A percentile compares a stretch with the other conserved stretches of the same genome.
phyloP scores from a whole-genome alignment of 1,284 basidiomycete species.

The Cryptococcus wingfieldii region DNA sequence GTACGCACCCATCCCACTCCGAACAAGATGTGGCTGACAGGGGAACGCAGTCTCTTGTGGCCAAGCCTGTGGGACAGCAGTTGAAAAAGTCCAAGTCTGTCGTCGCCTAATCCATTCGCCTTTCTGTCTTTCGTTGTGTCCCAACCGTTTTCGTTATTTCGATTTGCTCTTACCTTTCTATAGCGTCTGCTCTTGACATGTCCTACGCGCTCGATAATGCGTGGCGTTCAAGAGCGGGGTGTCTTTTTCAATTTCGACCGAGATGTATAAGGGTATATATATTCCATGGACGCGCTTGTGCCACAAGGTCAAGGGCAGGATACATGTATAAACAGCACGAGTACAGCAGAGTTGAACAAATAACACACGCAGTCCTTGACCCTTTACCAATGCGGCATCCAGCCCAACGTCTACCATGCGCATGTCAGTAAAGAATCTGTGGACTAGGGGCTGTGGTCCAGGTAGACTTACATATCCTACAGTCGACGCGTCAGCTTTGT shows the following conservation, averaged over 20 bases:
- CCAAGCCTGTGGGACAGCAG: slow-evolving; percentile 14
- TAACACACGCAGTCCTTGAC: neutral
- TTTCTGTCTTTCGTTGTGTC: neutral
- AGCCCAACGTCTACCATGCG: neutral
- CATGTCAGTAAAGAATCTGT: slow-evolving; percentile 18
- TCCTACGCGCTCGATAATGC: too few relatives aligned
- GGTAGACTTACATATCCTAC: slow-evolving; percentile 35
- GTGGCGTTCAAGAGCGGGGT: too few relatives aligned
- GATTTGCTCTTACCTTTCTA: neutral
- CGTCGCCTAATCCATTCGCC: slow-evolving; percentile 5
- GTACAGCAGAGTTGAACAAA: too few relatives aligned
- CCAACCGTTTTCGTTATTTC: too few relatives aligned
- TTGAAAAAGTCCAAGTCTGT: slow-evolving; percentile 21
- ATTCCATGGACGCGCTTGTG: too few relatives aligned
- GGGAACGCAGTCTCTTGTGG: slow-evolving; percentile 27
- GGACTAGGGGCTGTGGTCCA: slow-evolving; percentile 25
- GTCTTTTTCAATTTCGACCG: too few relatives aligned
- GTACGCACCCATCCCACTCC: slow-evolving; percentile 19
- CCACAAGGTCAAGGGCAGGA: neutral
- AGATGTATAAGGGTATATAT: too few relatives aligned
- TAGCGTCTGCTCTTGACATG: neutral
- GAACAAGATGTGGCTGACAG: neutral
- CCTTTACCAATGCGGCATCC: neutral
- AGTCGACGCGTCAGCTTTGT: neutral
- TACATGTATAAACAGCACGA: too few relatives aligned